Base-by-base conservation (phyloP, 1,139 yeast species). In the Williopsis jadinii region DNA sequence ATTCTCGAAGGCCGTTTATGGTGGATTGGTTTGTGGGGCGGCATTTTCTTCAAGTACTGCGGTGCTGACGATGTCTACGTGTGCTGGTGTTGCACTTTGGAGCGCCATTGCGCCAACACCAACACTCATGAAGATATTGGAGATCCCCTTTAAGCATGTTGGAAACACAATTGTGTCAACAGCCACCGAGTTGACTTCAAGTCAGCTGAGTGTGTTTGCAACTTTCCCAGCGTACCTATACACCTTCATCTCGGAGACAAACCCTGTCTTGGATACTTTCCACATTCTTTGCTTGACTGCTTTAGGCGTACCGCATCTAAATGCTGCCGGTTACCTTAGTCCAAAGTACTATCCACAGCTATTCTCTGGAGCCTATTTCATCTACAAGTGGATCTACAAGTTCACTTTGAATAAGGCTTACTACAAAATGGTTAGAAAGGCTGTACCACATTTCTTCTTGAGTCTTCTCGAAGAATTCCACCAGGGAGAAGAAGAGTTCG, bases 381-480 rank as follows among this genome's bases (percentile, higher is more conserved):
- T 57, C 0, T 75, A 75, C 52, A 68, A 63, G 39, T 30, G 67
- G 3, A 2, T 46, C 3, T 48, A 34, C 34, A 34, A 34, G 3
- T 40, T 71, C 14, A 68, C 76, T 0, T 50, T 75, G 37, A 75
- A 76, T 51, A 61, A 71, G 38, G 39, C 64, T 2, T 73, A 75
- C 51, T 76, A 73, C 45, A 58, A 53, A 15, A 59, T 48, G 48
- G 50, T 48, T 3, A 48, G 46, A 32, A 11, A 29, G 28, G 11
- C 11, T 10, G 37, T 28, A 11, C 19, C 37, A 3, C 32, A 31
- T 28, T 28, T 29, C 11, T 14, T 35, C 13, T 14, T 13, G 26
- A 27, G 32, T 28, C 32, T 35, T 11, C 12, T 29, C 11, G 14
- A 15, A n/a, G 13, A 28, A 28, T 28, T 11, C 12, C 3, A 27